Conservation (phyloP, 2,329 filamentous ascomycete genomes). For the Aspergillus ochraceoroseus region DNA sequence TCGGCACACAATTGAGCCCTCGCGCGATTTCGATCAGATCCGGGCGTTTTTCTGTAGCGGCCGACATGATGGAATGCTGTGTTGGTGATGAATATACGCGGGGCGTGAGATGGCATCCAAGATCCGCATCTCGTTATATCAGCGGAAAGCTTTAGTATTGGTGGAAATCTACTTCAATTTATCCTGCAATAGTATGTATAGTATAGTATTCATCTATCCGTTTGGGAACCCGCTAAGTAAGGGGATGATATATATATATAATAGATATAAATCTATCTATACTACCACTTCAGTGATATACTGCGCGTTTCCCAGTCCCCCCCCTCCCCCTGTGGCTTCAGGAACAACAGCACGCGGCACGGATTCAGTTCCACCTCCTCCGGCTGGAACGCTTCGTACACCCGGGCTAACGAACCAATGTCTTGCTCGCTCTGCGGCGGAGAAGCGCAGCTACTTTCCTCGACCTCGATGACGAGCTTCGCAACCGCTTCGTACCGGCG, state of each 20-base stretch:
- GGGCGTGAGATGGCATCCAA: too few species aligned
- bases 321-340: slow-evolving; percentile 4
- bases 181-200: too few species aligned
- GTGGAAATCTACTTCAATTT: too few species aligned
- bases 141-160: too few species aligned
- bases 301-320: slow-evolving; percentile 2
- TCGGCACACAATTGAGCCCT: slow-evolving; percentile 23
- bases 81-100: too few species aligned
- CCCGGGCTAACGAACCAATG: not conserved
- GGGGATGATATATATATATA: too few species aligned
- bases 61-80: slow-evolving; percentile 9
- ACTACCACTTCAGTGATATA: slow-evolving; percentile 4
- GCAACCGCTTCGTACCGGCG: slow-evolving; percentile 8
- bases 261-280: too few species aligned
- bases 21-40: slow-evolving; percentile 33
- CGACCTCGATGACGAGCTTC: slow-evolving; percentile 14
- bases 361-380: not conserved
- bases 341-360: not conserved
- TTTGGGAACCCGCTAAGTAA: too few species aligned
- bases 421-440: slow-evolving; percentile 14
- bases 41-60: slow-evolving; percentile 25
- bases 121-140: too few species aligned
- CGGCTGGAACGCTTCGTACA: slow-evolving; percentile 3
- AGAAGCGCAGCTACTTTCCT: slow-evolving; percentile 15
- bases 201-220: too few species aligned